Evolutionary conservation across 2,329 filamentous ascomycete species (phyloP), one percentile per base, ranked within the genome.

Genomic region (Polychaeton citri): DNA sequence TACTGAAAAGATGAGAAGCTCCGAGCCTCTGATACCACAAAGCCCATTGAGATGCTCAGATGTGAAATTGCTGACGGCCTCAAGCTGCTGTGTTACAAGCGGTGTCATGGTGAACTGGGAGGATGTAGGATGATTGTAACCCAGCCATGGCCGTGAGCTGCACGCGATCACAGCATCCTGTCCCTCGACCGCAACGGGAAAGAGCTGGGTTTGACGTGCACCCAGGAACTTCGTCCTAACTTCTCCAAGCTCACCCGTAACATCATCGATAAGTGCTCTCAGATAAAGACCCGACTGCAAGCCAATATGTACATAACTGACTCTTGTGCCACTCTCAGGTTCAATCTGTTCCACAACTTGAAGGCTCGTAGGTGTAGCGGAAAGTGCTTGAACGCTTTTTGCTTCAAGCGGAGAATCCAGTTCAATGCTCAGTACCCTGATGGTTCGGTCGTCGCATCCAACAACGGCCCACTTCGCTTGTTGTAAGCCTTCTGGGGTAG

Each of bases 331-430:
- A 2, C 82, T 85, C 2, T 83, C 84, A 1, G 88, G 92, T 58
- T 99, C 90, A 10, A 84, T 75, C 88, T 98, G 98, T 6, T 85
- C 72, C 69, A 95, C 93, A 48, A 98, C 93, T 24, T 81, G 81
- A 30, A 98, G 65, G 1, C 85, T 79, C 9, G 85, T 92, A 6
- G 90, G 90, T 0, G 86, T 81, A 2, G 88, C 87, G 3, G 87
- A 93, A 43, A 96, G 64, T 12, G 87, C 88, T 59, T 96, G 90
- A 2, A 98, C 83, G 3, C 86, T 95, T 54, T 93, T 93, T 58
- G 81, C 90, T 57, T 94, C 85, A 8, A 98, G 65, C 0, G 86
- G 93, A 2, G 83, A 81, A 45, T 95, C 87, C 12, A 53, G 43
- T 37, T 54, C 51, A 31, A 55, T 57, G 30, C 44, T 49, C 28